These are phyloP conservation scores for Neurospora sp. DNA, from an alignment of 495 filamentous ascomycete species.

Conservation along the genomic window DNA sequence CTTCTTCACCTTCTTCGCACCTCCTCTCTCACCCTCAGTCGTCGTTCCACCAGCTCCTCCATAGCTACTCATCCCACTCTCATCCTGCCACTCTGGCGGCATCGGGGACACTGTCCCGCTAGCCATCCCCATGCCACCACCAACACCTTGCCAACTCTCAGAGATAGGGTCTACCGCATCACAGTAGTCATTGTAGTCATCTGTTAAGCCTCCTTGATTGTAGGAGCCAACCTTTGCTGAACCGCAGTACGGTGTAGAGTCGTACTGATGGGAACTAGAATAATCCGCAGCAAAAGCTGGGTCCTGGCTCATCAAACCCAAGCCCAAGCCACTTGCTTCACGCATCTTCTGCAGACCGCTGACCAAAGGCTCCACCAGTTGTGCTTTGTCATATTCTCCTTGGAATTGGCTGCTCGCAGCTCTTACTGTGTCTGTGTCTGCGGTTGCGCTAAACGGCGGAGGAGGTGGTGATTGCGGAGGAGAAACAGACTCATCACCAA, in stretches of 20 bases:
- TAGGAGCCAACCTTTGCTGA: neutral
- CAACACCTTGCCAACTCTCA: neutral
- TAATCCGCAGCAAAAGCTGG: neutral
- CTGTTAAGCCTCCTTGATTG: neutral
- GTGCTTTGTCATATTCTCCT: slow-evolving; percentile 1
- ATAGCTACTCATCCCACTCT: neutral
- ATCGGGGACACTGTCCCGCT: neutral
- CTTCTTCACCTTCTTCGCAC: slow-evolving; percentile 1
- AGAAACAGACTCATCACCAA: neutral
- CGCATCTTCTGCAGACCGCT: slow-evolving; percentile 24
- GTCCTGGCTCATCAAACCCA: neutral
- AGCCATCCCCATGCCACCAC: neutral
- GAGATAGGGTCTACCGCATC: neutral
- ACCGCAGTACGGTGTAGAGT: neutral
- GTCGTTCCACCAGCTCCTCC: neutral
- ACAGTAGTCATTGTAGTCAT: neutral
- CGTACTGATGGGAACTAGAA: neutral
- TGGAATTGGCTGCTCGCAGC: neutral
- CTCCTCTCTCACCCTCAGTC: neutral
- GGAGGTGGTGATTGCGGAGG: neutral
- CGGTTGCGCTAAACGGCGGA: neutral
- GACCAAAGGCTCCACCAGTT: slow-evolving; percentile 16
- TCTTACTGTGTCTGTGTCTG: neutral
- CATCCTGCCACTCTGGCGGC: neutral
- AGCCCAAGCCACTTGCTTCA: slow-evolving; percentile 4